Evolutionary conservation across 2,329 filamentous ascomycete genomes (phyloP), one percentile per base, ranked within the genome.

Genomic region (Thelonectria discophora): DNA sequence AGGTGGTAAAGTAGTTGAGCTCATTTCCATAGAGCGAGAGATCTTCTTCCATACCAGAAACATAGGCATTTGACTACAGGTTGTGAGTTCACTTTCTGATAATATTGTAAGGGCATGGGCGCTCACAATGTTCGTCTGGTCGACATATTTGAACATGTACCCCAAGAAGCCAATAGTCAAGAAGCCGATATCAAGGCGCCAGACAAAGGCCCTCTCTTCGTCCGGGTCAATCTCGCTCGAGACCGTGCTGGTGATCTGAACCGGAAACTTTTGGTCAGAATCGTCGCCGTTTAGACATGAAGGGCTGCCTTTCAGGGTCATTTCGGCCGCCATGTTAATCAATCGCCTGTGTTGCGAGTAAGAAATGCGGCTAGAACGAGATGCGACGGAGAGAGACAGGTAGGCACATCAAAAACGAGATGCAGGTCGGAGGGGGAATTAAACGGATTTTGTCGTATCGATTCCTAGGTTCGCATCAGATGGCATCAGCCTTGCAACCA

Each of bases 101-200:
- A 8, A 15, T 6, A 11, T 34, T 40, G 3, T 20, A 17, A 17
- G 12, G 13, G 27, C 24, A n/a, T n/a, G n/a, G n/a, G n/a, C n/a
- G n/a, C 51, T 21, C 5, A 62, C 59, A 30, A 62, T 62, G 24
- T 62, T 62, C 3, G 45, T 62, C 37, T 62, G 60, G 40, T 62
- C 60, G 45, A 62, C 59, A 43, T 62, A 62, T 9, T 62, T 62
- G 50, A 62, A 62, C 60, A 59, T 62, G 11, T 62, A 62, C 0
- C 60, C 60, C 20, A 62, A 18, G n/a, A 62, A 59, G 3, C 55
- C 60, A 8, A 62, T 42, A 0, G 53, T 34, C 32, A 62, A 40
- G 13, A 59, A 53, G 1, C 50, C 58, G 2, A 61, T 30, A 20
- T 61, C 51, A 17, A 54, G 51, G 12, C 40, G 42, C 51, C 51